Percentiles rank a stretch among this genome's conserved stretches.
Conservation (phyloP, 2,329 filamentous ascomycete species). For the Microcyclospora tardicrescens region DNA sequence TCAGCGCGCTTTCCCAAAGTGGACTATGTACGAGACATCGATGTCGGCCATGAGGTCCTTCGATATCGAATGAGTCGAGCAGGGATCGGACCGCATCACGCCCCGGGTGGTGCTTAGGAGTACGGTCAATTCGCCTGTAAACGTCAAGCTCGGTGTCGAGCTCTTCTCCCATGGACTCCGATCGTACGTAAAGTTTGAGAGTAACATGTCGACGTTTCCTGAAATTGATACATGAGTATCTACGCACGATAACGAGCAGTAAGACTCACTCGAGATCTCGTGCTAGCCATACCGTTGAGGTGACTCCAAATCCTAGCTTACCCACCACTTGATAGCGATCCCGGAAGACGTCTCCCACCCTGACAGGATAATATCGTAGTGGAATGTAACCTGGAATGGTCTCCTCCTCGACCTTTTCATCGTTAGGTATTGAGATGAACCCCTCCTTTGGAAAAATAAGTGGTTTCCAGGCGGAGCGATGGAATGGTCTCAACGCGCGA, state of each 20-base stretch:
- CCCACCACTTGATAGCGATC: slow-evolving; percentile 12
- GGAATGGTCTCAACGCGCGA: slow-evolving; percentile 1
- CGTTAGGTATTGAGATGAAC: neutral
- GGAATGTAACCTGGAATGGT: slow-evolving; percentile 3
- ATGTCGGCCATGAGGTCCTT: slow-evolving; percentile 20
- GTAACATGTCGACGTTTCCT: slow-evolving; percentile 5
- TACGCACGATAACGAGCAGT: neutral
- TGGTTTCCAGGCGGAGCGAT: slow-evolving; percentile 3
- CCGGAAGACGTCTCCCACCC: slow-evolving; percentile 20
- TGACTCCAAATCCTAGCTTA: slow-evolving; percentile 12
- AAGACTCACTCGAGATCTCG: slow-evolving; percentile 10
- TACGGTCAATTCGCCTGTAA: slow-evolving; percentile 9
- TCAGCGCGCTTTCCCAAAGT: slow-evolving; percentile 29
- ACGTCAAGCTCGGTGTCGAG: slow-evolving; percentile 11
- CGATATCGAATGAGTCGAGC: slow-evolving; percentile 21
- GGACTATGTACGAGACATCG: slow-evolving; percentile 27
- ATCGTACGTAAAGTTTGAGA: slow-evolving; percentile 5
- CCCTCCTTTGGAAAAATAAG: slow-evolving; percentile 2
- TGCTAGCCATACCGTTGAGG: slow-evolving; percentile 12
- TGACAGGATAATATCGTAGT: slow-evolving; percentile 21
- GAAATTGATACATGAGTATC: neutral
- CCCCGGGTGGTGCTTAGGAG: slow-evolving; percentile 18
- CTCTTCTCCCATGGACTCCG: slow-evolving; percentile 1
- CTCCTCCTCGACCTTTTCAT: slow-evolving; percentile 8
- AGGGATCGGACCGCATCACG: slow-evolving; percentile 19